phyloP scores from a whole-genome alignment of 2,329 filamentous ascomycete genomes.

The Paraphaeosphaeria minitans region DNA sequence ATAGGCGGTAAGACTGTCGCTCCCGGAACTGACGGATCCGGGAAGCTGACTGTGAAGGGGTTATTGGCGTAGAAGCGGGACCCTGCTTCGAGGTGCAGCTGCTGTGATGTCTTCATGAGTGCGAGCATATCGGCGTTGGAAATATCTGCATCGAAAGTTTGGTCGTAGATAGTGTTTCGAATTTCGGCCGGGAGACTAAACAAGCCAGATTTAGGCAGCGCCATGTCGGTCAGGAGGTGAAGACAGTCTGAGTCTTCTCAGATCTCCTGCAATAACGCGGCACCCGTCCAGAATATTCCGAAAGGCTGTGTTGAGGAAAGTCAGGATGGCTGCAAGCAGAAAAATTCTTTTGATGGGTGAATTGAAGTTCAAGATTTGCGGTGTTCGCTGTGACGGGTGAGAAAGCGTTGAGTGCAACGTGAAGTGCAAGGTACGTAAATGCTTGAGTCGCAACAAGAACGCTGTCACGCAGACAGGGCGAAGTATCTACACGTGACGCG shows the following conservation, averaged over 20 bases:
- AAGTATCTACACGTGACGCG: neutral
- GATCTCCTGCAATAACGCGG: neutral
- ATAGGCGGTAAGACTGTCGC: constrained; percentile 25
- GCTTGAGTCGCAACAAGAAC: neutral
- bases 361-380: neutral
- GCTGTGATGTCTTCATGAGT: constrained; percentile 22
- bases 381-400: neutral
- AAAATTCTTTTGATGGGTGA: neutral
- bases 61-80: constrained; percentile 31
- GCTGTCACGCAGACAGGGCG: neutral
- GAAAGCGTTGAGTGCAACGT: neutral
- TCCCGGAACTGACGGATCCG: neutral
- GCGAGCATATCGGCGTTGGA: constrained; percentile 8
- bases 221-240: neutral
- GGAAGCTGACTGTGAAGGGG: constrained; percentile 12
- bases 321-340: neutral
- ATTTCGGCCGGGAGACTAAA: constrained; percentile 17
- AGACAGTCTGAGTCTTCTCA: neutral
- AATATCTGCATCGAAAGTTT: constrained; percentile 10
- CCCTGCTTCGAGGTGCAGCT: constrained; percentile 24
- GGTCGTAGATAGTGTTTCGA: constrained; percentile 25
- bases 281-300: neutral
- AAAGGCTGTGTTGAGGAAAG: neutral
- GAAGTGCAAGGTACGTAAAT: neutral
- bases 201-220: neutral